These are phyloP conservation scores for Draba incana DNA, from an alignment of 345 rosid genomes.

Conservation along the genomic window DNA sequence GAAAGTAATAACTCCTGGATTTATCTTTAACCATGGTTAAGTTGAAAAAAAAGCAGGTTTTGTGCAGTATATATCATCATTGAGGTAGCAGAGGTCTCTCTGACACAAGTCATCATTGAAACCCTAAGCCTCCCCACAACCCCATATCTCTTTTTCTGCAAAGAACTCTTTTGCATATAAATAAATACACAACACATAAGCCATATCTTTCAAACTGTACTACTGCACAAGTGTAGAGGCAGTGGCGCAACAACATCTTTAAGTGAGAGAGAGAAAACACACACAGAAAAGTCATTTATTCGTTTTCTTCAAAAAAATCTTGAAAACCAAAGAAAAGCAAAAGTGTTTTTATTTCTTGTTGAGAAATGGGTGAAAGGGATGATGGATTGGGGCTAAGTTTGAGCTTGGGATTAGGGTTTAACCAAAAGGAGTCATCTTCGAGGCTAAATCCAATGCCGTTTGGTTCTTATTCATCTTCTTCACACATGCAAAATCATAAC, in stretches of 20 bases:
- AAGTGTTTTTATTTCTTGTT: constrained; percentile 3
- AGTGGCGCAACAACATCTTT: constrained; percentile 36
- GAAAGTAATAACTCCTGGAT: constrained; percentile 37
- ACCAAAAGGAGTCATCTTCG: constrained; percentile 42
- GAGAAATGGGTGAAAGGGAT: constrained; percentile 60
- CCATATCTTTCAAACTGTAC: constrained; percentile 55
- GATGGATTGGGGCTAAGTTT: constrained; percentile 64
- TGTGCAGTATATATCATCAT: constrained; percentile 50
- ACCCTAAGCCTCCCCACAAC: constrained; percentile 51
- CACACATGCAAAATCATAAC: constrained; percentile 29
- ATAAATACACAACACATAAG: constrained; percentile 24
- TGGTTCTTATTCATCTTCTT: constrained; percentile 41
- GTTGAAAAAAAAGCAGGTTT: constrained; percentile 35
- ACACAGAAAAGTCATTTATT: constrained; percentile 38
- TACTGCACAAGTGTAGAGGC: constrained; percentile 45
- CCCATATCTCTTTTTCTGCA: constrained; percentile 53
- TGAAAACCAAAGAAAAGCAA: neutral
- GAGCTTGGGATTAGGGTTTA: constrained; percentile 46
- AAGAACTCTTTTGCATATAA: constrained; percentile 40
- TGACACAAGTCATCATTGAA: constrained; percentile 71
- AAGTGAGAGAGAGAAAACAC: constrained; percentile 36
- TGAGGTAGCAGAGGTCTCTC: constrained; percentile 57
- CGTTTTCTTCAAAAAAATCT: constrained; percentile 33
- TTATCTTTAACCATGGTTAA: constrained; percentile 35
- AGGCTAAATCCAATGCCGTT: constrained; percentile 51